Evolutionary conservation across 2,329 filamentous ascomycete genomes (phyloP).

Genomic region (Cercospora citrullina): DNA sequence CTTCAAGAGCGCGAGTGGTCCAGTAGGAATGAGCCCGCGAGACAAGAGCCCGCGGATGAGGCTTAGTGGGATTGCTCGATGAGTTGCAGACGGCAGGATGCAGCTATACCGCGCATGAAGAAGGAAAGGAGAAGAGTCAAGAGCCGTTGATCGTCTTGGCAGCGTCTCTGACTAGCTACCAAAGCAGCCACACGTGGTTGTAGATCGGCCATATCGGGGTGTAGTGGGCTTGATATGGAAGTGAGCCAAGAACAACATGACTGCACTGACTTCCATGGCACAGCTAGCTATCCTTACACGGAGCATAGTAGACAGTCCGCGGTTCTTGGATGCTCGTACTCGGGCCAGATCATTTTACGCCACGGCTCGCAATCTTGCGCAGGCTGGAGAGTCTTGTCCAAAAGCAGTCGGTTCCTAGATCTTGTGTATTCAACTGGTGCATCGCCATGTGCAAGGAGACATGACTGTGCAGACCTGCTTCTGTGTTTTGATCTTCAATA

Average conservation of each 20-base stretch:
- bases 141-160: background rate
- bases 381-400: background rate
- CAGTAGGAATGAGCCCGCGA: background rate
- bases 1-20: background rate
- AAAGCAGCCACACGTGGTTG: background rate
- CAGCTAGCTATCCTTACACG: background rate
- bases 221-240: background rate
- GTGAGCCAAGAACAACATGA: background rate
- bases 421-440: background rate
- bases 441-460: background rate
- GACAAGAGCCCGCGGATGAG: background rate
- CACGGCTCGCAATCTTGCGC: background rate
- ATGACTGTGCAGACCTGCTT: background rate
- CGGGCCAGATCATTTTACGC: background rate
- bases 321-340: background rate
- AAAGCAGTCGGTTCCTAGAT: background rate
- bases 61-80: background rate
- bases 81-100: background rate
- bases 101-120: background rate
- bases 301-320: background rate
- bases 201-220: background rate
- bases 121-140: background rate
- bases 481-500: background rate
- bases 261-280: slow-evolving; percentile 1
- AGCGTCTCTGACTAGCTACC: background rate